Evolutionary conservation across 495 filamentous ascomycete genomes (phyloP), one percentile per base, ranked within the genome.

Genomic region (Talaromyces ruber): DNA sequence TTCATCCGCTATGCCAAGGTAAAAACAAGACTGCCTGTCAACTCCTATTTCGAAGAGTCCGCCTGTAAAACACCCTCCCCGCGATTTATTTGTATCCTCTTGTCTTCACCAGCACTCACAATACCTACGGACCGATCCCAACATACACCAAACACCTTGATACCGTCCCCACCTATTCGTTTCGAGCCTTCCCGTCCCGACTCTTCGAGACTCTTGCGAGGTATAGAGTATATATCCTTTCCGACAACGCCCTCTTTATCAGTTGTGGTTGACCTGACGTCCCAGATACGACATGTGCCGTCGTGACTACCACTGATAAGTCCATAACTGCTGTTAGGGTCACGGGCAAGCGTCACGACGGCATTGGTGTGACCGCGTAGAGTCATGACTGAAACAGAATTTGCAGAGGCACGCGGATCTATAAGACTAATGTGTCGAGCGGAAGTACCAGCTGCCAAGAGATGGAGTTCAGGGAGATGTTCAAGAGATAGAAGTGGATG

Each of bases 231-330:
- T 18, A 94, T 87, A 64, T 86, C 84, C 73, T 95, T 87, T 61
- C 90, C 85, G 22, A 95, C 86, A 68, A 81, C 75, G 30, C 88
- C 82, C 51, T 83, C 80, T 63, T 86, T 87, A 59, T 84, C 88
- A 1, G 79, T 81, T 66, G 85, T 86, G 64, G 82, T 84, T 58
- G 83, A 84, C 32, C 94, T 81, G 64, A 97, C 82, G 79, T 98
- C 94, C 94, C 94, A 98, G 37, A 97, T 81, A 39, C 91, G 81
- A 71, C 88, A 91, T 9, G 91, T 96, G 3, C 94, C 92, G 73
- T 98, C 94, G 74, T 94, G 89, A 26, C 86, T 86, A 16, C 87
- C 92, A 26, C 86, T 91, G 7, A 91, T 89, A 6, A 98, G 81
- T 34, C 89, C 83, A 73, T 91, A 93, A 62, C 86, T 81, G 72